Base-by-base conservation (phyloP, 2,329 filamentous ascomycete species). In the Sclerotinia sclerotiorum region DNA sequence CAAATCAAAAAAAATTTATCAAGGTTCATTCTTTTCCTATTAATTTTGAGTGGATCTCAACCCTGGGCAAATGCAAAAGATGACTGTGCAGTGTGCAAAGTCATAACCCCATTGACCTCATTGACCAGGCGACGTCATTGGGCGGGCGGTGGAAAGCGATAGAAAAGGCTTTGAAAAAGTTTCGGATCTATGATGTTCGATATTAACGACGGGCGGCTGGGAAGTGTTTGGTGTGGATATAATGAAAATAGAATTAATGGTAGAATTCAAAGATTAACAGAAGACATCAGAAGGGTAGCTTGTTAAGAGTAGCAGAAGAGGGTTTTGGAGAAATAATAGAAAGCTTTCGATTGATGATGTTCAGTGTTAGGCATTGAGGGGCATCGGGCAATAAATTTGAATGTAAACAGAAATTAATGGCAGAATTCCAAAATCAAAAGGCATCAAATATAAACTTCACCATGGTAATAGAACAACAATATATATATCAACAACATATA, bases 91-190 rank as follows among this genome's bases (percentile, higher is more conserved):
- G 5, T 5, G 39, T 17, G 39, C 29, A 29, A 29, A 29, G 29
- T 29, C 5, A 42, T 42, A 42, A 42, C 15, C 39, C 11, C 39
- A 39, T 39, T 39, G 35, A 39, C 35, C 35, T 39, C 35, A 42
- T 42, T 42, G 29, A 39, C 44, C 4, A 32, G 21, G 58, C 58
- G 58, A 62, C 58, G 58, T 62, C 58, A 62, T 51, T 62, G 58
- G 29, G 29, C 2, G 35, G 46, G 46, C 29, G 46, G 60, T 62
- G 49, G 60, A 62, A 62, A 24, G 21, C 5, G 46, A 29, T 51
- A 42, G 60, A 62, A 62, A 48, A 35, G 39, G 39, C 39, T 42
- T 13, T 42, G 11, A 15, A 55, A 51, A 49, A n/a, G n/a, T 8
- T 32, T 27, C 32, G 51, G 27, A 19, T 54, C 3, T 10, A 5